Evolutionary conservation across 495 filamentous ascomycete genomes (phyloP).

Genomic region (Penicillium antarcticum): DNA sequence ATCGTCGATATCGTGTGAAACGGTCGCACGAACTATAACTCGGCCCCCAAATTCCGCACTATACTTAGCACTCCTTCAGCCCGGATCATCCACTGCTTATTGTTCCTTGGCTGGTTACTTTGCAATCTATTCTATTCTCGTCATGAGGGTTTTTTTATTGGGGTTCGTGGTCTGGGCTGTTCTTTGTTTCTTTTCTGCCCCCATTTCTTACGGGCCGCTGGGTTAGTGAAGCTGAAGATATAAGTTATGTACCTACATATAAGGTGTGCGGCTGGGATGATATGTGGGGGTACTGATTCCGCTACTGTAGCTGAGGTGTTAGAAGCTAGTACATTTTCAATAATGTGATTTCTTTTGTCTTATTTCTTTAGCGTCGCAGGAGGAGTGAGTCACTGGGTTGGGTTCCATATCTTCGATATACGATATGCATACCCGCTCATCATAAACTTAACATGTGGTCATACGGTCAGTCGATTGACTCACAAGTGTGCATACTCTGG

Average conservation of each 20-base stretch:
- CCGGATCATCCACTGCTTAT: neutral
- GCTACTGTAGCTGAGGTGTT: too few species aligned
- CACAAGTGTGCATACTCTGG: neutral
- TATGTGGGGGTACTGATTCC: neutral
- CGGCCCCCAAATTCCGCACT: conserved; percentile 1
- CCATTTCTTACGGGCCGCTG: neutral
- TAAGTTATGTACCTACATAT: neutral
- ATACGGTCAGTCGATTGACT: neutral
- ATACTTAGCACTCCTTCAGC: conserved; percentile 1
- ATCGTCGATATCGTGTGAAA: neutral
- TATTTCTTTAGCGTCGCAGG: neutral
- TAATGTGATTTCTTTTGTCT: neutral
- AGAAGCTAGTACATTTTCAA: neutral
- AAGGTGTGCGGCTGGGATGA: neutral
- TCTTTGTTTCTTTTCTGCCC: neutral
- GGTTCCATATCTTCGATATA: neutral
- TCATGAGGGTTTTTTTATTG: neutral
- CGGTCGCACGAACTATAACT: neutral
- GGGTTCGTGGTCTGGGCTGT: neutral
- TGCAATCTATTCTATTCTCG: neutral
- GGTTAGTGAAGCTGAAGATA: neutral
- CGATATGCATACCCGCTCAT: neutral
- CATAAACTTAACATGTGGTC: neutral
- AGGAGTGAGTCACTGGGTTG: neutral
- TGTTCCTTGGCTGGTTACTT: too few species aligned